Evolutionary conservation across 75 land plant genomes (phyloP).

Genomic region (Adiantum capillusveneris): DNA sequence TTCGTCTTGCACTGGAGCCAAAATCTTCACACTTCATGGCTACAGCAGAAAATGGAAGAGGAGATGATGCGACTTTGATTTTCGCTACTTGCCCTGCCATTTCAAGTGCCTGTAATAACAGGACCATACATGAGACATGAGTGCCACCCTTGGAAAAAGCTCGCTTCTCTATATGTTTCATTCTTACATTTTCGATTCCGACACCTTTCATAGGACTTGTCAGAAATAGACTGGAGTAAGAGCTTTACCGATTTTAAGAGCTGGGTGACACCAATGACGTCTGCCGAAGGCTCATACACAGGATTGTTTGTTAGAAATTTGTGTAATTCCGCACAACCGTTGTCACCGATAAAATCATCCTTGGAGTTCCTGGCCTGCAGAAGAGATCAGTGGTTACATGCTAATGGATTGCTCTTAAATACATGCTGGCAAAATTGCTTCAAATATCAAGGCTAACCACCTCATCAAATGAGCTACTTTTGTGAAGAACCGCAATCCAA

Average conservation of each 20-base stretch:
- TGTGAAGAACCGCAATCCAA: slow-evolving; percentile 11
- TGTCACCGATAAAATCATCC: slow-evolving; percentile 9
- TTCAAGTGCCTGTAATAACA: slow-evolving; percentile 58
- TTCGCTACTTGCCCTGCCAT: slow-evolving; percentile 88
- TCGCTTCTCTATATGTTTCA: too few species aligned
- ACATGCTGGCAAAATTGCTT: too few species aligned
- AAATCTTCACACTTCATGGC: slow-evolving; percentile 90
- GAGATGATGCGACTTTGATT: slow-evolving; percentile 52
- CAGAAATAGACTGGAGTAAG: too few species aligned
- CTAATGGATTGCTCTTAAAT: too few species aligned
- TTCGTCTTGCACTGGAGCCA: slow-evolving; percentile 70
- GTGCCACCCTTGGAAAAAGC: not conserved
- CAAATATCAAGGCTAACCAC: too few species aligned
- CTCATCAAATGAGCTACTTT: not conserved
- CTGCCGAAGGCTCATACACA: slow-evolving; percentile 5
- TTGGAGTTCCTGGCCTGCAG: slow-evolving; percentile 1
- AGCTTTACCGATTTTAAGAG: slow-evolving; percentile 23
- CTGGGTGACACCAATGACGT: slow-evolving; percentile 25
- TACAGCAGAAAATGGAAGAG: slow-evolving; percentile 77
- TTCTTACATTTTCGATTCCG: too few species aligned
- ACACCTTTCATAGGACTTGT: too few species aligned
- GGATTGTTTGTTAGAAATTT: slow-evolving; percentile 12
- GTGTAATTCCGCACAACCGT: slow-evolving; percentile 8
- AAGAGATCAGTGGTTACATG: too few species aligned
- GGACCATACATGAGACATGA: not conserved